Evolutionary conservation across 768 basidiomycete species (phyloP), one percentile per base, ranked within the genome.

Genomic region (Boletus huronensis): DNA sequence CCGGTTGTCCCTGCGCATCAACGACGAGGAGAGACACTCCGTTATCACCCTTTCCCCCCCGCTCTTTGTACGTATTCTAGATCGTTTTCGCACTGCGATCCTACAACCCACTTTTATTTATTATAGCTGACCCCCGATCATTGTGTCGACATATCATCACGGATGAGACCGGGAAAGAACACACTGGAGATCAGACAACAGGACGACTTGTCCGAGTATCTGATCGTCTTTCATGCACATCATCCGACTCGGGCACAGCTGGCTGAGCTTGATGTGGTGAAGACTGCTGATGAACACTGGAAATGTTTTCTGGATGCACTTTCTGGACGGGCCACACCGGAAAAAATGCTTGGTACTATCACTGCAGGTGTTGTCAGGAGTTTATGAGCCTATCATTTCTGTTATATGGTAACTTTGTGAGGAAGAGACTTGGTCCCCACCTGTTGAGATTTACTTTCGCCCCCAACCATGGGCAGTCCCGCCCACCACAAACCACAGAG

Each of bases 61-160:
- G 63, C 31, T 71, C 64, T 46, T 65, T 74, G 59, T 66, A 56
- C 16, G 74, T 82, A 60, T 75, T 58, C 49, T 19, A 8, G 11
- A 31, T 44, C 17, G 19, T 47, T 55, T 36, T 17, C 29, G 43
- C 17, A 26, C 44, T 49, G 21, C 13, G 34, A 23, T 44, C 26
- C 9, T 19, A 42, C 25, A 13, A 36, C 14, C 6, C 6, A 5
- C 25, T 26, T 29, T 41, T 41, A 47, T 29, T 21, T 7, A 26
- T 29, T 31, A 23, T 60, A 83, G 82, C 55, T 77, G 25, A 79
- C 76, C 7, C 70, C 77, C 1, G 75, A 83, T 42, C 74, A 72
- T 54, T 68, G 79, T 17, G 74, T 84, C 21, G 83, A 85, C 56
- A 44, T 85, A 11, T 81, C 81, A 2, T 70, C 72, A 17, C 75